These are phyloP conservation scores for Phytophthora constricta DNA, from an alignment of 352 stramenopile genomes.

Conservation along the genomic window DNA sequence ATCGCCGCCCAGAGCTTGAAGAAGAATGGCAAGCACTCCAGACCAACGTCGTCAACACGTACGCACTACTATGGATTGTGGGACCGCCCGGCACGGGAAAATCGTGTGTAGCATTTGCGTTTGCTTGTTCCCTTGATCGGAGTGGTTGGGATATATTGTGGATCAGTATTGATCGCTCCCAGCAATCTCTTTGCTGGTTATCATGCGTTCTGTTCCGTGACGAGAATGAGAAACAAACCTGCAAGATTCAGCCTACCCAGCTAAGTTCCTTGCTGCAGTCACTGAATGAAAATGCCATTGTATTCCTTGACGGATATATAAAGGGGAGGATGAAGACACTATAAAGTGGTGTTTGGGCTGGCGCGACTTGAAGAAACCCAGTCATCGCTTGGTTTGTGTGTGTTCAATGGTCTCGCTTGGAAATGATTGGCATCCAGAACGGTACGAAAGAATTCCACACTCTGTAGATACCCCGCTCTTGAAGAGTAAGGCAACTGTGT, in stretches of 20 bases:
- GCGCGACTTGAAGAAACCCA: not conserved
- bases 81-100: too few relatives aligned
- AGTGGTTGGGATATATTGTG: too few relatives aligned
- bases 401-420: conserved; percentile 8
- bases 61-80: too few relatives aligned
- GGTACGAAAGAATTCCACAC: not conserved
- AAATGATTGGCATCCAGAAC: not conserved
- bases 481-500: not conserved
- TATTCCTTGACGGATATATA: conserved; percentile 15
- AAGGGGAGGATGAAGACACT: not conserved
- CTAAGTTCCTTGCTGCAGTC: not conserved
- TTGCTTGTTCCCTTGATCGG: too few relatives aligned
- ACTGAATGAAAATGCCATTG: not conserved
- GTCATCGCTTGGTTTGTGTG: conserved; percentile 1
- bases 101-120: too few relatives aligned
- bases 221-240: not conserved
- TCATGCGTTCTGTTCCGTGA: too few relatives aligned
- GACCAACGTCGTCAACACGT: too few relatives aligned
- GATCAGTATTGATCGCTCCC: too few relatives aligned
- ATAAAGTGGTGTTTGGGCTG: not conserved
- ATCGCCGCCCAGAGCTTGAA: too few relatives aligned
- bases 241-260: not conserved
- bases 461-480: not conserved
- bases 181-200: too few relatives aligned
- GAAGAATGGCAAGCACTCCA: too few relatives aligned